Conservation (phyloP, 108 stramenopile species). For the Pseudonitzschia multiseries region DNA sequence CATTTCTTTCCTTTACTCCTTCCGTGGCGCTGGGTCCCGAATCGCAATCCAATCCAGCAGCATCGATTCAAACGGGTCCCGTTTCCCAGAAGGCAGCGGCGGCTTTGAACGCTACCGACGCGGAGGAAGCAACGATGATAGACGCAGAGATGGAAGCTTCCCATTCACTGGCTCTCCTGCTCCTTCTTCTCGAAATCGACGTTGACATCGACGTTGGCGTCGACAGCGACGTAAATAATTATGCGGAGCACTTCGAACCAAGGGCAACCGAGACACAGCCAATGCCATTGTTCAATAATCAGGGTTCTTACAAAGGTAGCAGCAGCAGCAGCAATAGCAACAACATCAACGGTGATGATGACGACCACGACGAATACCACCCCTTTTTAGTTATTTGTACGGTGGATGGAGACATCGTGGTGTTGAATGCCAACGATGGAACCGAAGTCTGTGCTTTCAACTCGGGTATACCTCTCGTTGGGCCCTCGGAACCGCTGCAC, state of each 20-base stretch:
- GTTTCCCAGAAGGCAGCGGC: not conserved
- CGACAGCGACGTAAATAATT: not conserved
- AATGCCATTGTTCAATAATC: not conserved
- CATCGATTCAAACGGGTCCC: not conserved
- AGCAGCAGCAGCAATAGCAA: not conserved
- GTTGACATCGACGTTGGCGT: not conserved
- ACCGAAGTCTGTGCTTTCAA: slow-evolving; percentile 45
- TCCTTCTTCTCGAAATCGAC: slow-evolving; percentile 4
- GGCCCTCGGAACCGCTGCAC: slow-evolving; percentile 36
- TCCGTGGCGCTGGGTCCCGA: not conserved
- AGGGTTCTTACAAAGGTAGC: not conserved
- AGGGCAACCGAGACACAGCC: not conserved
- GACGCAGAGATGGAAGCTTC: not conserved
- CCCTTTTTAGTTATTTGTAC: slow-evolving; percentile 60
- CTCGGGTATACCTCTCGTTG: slow-evolving; percentile 51
- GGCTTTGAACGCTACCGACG: not conserved
- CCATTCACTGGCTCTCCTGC: slow-evolving; percentile 8
- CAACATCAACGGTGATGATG: slow-evolving; percentile 1
- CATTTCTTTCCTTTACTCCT: slow-evolving; percentile 13
- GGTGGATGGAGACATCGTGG: slow-evolving; percentile 65
- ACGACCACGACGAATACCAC: not conserved
- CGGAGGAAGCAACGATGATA: not conserved
- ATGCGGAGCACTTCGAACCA: not conserved
- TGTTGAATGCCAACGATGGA: slow-evolving; percentile 55
- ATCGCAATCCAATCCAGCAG: not conserved